Evolutionary conservation across 352 stramenopile species (phyloP), one percentile per base, ranked within the genome.

Genomic region (Pythium vanterpoolii): DNA sequence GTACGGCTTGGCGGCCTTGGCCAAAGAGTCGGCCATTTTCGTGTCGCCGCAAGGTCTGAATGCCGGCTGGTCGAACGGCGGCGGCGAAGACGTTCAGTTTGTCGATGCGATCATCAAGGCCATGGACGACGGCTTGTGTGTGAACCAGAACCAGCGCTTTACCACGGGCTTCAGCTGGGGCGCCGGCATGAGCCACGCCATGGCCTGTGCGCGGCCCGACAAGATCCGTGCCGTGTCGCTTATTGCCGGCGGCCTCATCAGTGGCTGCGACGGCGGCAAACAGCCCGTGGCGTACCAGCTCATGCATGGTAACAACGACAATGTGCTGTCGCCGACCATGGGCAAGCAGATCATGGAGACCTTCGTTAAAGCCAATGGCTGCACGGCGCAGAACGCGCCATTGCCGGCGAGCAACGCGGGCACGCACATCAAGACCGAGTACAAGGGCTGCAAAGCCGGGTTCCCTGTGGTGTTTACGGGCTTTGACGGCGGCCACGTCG

Each of bases 151-250:
- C n/a, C 61, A 56, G 54, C 69, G 69, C 30, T 76, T 76, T 51
- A 46, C 64, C n/a, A 67, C 68, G 49, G 69, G 69, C 40, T 76
- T 76, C 58, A 73, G 61, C 46, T 76, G 57, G 24, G 69, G 65
- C 27, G 65, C 49, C 5, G 58, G 45, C 9, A 76, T 76, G 65
- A 65, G 49, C 39, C 60, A 73, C 46, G 50, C 69, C 1, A 21
- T 73, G 21, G 61, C 69, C 0, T 71, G 65, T 31, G 60, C 65
- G 5, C 60, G 51, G 19, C 54, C 57, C 9, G 56, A 45, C 45
- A 56, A 54, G 18, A 71, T 76, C 69, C 55, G 65, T n/a, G 62
- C 51, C 21, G 69, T 69, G 11, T 56, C 69, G 5, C 33, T 77
- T 7, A 46, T 66, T 9, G 58, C 63, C 1, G 66, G 65, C 11